Evolutionary conservation across 768 basidiomycete genomes (phyloP), one percentile per base, ranked within the genome.

Genomic region (Auricularia auricula-judae): DNA sequence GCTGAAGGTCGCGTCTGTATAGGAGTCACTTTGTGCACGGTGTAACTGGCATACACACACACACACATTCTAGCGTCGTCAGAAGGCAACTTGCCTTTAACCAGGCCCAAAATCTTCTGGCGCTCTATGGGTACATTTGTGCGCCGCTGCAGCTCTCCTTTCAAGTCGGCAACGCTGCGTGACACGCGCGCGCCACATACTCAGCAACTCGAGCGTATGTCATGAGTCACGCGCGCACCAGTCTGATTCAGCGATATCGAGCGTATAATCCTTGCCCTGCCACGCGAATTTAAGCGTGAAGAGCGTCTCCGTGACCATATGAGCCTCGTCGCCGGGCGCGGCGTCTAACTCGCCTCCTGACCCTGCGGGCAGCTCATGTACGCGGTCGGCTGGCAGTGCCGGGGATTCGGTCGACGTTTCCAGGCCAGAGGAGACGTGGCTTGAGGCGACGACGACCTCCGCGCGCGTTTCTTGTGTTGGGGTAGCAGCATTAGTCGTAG

Each of bases 101-200:
- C 86, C 33, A 96, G 75, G 0, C 92, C 92, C 36, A 94, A 79
- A 64, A 95, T 86, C 77, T 96, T 95, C 77, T 94, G 91, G 5
- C 91, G 80, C 70, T 89, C 90, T 34, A 85, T 83, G 11, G 92
- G 91, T 3, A 96, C 92, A 63, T 79, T 82, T 3, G 92, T 96
- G 62, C 92, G 71, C 39, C 75, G 79, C 65, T 86, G 81, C 44
- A 96, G 77, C 2, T 80, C 73, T 16, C 79, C 77, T 74, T 93
- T 91, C 68, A 95, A 78, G 71, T 95, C 93, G 69, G 84, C 89
- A 11, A 94, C 83, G 74, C 91, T 94, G 70, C 39, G 53, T 29
- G 29, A 29, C 29, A 42, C 39, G 39, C 39, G 39, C 39, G 8
- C 39, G 23, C 33, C 62, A 23, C 62, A 61, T n/a, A 61, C 62